Evolutionary conservation across 176 grass and related monocot genomes (phyloP).

Genomic region (Paspalum vaginatum): DNA sequence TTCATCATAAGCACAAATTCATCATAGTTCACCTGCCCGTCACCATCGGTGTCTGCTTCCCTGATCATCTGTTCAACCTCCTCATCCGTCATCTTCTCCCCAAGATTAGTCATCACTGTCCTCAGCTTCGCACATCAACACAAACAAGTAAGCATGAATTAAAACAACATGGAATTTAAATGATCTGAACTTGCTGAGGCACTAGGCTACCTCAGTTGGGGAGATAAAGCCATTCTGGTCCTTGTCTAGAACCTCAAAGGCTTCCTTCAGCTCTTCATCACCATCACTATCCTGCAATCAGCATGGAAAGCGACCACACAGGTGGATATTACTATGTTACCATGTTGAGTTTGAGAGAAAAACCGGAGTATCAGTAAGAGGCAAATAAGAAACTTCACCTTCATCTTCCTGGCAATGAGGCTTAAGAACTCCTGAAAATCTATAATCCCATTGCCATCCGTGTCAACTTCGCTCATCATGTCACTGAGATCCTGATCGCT

Average conservation of each 20-base stretch:
- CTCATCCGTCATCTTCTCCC: constrained; percentile 65
- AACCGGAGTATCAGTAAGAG: neutral
- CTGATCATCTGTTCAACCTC: constrained; percentile 78
- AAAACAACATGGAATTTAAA: neutral
- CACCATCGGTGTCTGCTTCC: constrained; percentile 67
- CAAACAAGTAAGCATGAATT: neutral
- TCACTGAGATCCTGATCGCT: constrained; percentile 64
- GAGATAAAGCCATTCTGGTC: constrained; percentile 88
- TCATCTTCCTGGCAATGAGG: constrained; percentile 66
- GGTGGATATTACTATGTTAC: neutral
- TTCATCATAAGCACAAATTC: constrained; percentile 82
- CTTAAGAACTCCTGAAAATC: constrained; percentile 76
- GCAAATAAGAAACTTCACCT: constrained; percentile 36
- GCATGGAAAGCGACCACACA: neutral
- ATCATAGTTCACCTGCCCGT: constrained; percentile 67
- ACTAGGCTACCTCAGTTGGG: constrained; percentile 51
- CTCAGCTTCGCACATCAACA: constrained; percentile 50
- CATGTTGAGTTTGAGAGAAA: constrained; percentile 1
- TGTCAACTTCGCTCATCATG: constrained; percentile 82
- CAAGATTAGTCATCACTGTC: constrained; percentile 74
- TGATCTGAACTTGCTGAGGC: neutral
- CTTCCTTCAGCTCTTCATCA: constrained; percentile 79
- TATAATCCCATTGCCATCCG: constrained; percentile 76
- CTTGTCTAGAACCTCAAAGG: constrained; percentile 80
- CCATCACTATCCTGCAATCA: constrained; percentile 53